Conservation (phyloP, 2,329 filamentous ascomycete species). For the Cercospora sojina region DNA sequence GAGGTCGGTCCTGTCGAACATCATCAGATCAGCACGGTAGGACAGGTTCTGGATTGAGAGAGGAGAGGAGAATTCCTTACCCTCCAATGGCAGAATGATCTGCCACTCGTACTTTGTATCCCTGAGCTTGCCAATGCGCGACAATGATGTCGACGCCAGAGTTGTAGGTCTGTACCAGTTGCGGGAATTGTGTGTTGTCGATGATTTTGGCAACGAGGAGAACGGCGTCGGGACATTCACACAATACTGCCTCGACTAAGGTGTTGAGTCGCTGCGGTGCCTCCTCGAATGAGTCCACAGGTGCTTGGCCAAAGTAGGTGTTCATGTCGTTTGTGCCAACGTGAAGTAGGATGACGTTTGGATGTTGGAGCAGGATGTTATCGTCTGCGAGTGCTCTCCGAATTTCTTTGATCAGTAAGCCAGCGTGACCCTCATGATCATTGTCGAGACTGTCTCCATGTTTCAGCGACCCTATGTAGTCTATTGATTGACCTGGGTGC, state of each 20-base stretch:
- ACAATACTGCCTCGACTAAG: conserved; percentile 38
- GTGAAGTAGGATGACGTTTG: conserved; percentile 39
- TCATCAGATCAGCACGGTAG: not conserved
- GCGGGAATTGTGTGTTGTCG: conserved; percentile 20
- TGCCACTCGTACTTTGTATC: conserved; percentile 33
- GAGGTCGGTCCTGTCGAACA: conserved; percentile 1
- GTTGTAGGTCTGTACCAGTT: conserved; percentile 32
- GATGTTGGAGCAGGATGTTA: conserved; percentile 20
- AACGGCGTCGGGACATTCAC: conserved; percentile 35
- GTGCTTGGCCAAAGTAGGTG: conserved; percentile 8
- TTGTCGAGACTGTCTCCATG: conserved; percentile 20
- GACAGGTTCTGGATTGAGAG: not conserved
- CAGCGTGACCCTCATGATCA: conserved; percentile 19
- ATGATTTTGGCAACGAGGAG: conserved; percentile 43
- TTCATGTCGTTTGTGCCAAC: conserved; percentile 41
- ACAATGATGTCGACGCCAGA: conserved; percentile 30
- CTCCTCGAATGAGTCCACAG: conserved; percentile 27
- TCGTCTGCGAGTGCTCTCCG: conserved; percentile 10
- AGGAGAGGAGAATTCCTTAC: not conserved
- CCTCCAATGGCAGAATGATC: conserved; percentile 24
- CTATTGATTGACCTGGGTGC: not conserved
- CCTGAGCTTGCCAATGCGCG: conserved; percentile 21
- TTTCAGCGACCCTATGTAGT: conserved; percentile 18
- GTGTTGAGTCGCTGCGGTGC: conserved; percentile 39
- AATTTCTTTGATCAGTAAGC: conserved; percentile 17